phyloP scores from a whole-genome alignment of 2,329 filamentous ascomycete genomes.

The Zymoseptoria pseudotritici region DNA sequence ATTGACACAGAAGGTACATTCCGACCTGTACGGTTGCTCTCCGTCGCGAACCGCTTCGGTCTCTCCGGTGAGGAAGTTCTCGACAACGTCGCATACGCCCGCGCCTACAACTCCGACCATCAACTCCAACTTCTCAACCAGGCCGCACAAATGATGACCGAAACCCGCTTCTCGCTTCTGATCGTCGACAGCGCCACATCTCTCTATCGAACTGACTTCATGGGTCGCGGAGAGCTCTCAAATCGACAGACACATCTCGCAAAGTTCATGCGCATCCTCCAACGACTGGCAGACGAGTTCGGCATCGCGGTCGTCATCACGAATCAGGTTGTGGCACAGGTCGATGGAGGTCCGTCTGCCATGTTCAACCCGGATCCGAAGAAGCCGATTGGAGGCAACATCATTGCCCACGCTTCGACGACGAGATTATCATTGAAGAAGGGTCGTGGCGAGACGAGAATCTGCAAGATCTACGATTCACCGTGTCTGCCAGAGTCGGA shows the following conservation, averaged over 20 bases:
- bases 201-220: constrained; percentile 92
- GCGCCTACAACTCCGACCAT: constrained; percentile 97
- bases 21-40: constrained; percentile 76
- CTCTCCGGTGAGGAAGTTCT: constrained; percentile 94
- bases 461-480: constrained; percentile 99
- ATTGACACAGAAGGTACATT: constrained; percentile 99
- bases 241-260: constrained; percentile 82
- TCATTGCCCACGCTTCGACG: constrained; percentile 95
- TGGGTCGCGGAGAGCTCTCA: constrained; percentile 93
- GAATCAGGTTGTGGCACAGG: constrained; percentile 96
- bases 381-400: constrained; percentile 98
- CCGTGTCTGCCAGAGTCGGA: constrained; percentile 95
- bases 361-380: constrained; percentile 99
- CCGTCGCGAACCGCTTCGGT: constrained; percentile 89
- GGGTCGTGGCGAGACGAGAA: constrained; percentile 85
- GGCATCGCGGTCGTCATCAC: constrained; percentile 98
- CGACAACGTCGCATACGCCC: constrained; percentile 96
- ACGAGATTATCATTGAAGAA: constrained; percentile 94
- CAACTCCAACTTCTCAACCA: constrained; percentile 92
- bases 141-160: constrained; percentile 97
- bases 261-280: constrained; percentile 79
- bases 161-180: constrained; percentile 91
- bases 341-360: constrained; percentile 87
- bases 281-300: constrained; percentile 71
- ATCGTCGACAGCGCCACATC: constrained; percentile 95